Base-by-base conservation (phyloP, 345 rosid species). In the Rhodamnia rubescens region DNA sequence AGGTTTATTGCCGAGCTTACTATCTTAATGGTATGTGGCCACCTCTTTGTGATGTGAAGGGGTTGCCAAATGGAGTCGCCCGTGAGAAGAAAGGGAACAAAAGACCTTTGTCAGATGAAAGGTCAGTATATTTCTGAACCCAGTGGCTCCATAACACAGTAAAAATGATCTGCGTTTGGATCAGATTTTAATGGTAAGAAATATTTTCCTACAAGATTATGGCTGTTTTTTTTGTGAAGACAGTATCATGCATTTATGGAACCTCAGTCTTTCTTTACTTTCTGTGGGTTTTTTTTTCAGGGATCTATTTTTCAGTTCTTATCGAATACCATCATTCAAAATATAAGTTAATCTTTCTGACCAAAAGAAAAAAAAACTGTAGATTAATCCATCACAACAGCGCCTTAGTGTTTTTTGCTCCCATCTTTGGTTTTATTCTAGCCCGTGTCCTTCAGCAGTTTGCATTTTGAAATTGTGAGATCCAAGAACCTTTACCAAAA, bases 81-180 rank as follows among this genome's bases (percentile, higher is more conserved):
- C 94, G 92, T 89, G 96, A 92, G 89, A 95, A 95, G 92, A 95
- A 93, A 87, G 98, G 98, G 84, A 94, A 95, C 89, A 97, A 97
- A 88, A 94, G 98, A 53, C 87, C 93, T 58, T 89, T 95, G 69
- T 84, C 87, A 83, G 94, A 94, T 74, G 96, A 93, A 85, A 94
- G 99, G 99, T 95, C 85, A 69, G 88, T 74, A 69, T 11, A 53
- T 52, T 53, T 42, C 50, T 24, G 53, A 12, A 69, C 80, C 80
- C 22, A 36, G 4, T 36, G 80, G 36, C 52, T 81, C 4, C 49
- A 16, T 82, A 61, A 36, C 80, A 36, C 42, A 69, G 47, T 78
- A 52, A 55, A 82, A 32, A 22, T 32, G 56, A 86, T 84, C 24
- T 56, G 7, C 11, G 47, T 36, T 54, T 53, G 20, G 40, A 82